These are phyloP conservation scores for Fusarium sp. DNA, from an alignment of 2,329 filamentous ascomycete species.

Conservation along the genomic window DNA sequence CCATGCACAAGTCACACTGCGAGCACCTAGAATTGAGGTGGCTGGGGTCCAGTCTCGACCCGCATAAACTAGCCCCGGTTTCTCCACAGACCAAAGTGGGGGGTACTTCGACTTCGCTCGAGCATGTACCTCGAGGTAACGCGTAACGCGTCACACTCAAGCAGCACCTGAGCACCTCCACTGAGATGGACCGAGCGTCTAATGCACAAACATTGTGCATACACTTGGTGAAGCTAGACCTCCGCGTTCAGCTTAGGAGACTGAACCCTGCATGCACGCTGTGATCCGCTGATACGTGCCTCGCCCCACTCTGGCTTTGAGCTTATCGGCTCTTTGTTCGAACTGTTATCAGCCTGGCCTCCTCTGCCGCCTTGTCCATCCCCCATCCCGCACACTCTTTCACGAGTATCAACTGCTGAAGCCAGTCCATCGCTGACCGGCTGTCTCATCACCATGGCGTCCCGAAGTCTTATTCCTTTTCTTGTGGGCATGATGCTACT, in stretches of 20 bases:
- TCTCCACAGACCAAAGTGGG: constrained; percentile 8
- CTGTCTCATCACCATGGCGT: constrained; percentile 69
- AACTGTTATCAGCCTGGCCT: constrained; percentile 18
- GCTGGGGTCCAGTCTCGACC: constrained; percentile 20
- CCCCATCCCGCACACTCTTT: constrained; percentile 5
- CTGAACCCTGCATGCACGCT: constrained; percentile 19
- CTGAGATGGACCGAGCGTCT: constrained; percentile 6
- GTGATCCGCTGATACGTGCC: constrained; percentile 17
- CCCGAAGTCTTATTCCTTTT: constrained; percentile 79
- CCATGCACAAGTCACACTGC: neutral
- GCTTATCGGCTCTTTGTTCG: constrained; percentile 44
- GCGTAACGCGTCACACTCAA: constrained; percentile 16
- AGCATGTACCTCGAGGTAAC: constrained; percentile 18
- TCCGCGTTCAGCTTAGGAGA: constrained; percentile 19
- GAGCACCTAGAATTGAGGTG: constrained; percentile 5
- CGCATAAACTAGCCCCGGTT: neutral
- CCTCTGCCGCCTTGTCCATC: constrained; percentile 14
- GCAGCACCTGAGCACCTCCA: neutral
- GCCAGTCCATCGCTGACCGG: constrained; percentile 7
- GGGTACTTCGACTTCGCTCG: constrained; percentile 11
- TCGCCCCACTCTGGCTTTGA: constrained; percentile 17
- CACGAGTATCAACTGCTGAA: constrained; percentile 17
- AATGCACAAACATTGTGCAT: constrained; percentile 10
- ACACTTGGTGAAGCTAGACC: constrained; percentile 16
- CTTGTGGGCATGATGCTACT: constrained; percentile 96